These are phyloP conservation scores for Ascosphaera acerosa DNA, from an alignment of 2,329 filamentous ascomycete species.

Conservation along the genomic window DNA sequence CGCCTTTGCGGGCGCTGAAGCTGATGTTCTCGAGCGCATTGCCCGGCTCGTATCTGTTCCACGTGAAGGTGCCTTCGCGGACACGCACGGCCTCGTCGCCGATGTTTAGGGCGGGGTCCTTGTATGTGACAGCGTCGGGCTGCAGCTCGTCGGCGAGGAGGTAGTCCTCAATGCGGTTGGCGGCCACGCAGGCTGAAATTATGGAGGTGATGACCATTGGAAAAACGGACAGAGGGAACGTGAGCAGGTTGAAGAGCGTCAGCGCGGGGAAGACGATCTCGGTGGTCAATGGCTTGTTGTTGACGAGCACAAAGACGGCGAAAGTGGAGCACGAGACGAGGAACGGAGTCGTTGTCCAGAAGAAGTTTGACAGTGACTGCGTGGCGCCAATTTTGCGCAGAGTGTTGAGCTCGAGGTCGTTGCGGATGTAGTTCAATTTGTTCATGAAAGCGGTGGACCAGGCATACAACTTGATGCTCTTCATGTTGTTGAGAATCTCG, in stretches of 20 bases:
- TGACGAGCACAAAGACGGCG: constrained; percentile 72
- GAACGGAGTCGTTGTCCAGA: constrained; percentile 93
- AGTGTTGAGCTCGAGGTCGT: constrained; percentile 86
- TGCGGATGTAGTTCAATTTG: constrained; percentile 85
- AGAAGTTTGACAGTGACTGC: constrained; percentile 87
- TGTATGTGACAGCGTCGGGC: constrained; percentile 46
- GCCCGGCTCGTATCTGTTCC: constrained; percentile 54
- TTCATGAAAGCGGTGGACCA: constrained; percentile 97
- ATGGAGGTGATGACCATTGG: constrained; percentile 97
- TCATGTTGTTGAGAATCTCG: constrained; percentile 98
- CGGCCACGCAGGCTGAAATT: constrained; percentile 85
- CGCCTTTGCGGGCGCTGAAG: constrained; percentile 73
- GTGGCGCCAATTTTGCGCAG: constrained; percentile 87
- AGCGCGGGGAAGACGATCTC: constrained; percentile 87
- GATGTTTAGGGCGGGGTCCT: constrained; percentile 42
- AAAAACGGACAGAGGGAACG: constrained; percentile 77
- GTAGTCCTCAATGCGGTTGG: constrained; percentile 61
- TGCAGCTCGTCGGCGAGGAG: constrained; percentile 78
- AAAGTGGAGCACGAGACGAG: constrained; percentile 94
- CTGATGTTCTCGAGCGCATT: constrained; percentile 58
- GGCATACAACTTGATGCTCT: constrained; percentile 95
- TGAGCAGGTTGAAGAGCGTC: constrained; percentile 85
- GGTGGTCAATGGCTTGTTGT: constrained; percentile 57
- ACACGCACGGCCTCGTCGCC: constrained; percentile 76
- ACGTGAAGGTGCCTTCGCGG: constrained; percentile 70